phyloP scores from a whole-genome alignment of 2,329 filamentous ascomycete species.

The Aureobasidium leucospermi region DNA sequence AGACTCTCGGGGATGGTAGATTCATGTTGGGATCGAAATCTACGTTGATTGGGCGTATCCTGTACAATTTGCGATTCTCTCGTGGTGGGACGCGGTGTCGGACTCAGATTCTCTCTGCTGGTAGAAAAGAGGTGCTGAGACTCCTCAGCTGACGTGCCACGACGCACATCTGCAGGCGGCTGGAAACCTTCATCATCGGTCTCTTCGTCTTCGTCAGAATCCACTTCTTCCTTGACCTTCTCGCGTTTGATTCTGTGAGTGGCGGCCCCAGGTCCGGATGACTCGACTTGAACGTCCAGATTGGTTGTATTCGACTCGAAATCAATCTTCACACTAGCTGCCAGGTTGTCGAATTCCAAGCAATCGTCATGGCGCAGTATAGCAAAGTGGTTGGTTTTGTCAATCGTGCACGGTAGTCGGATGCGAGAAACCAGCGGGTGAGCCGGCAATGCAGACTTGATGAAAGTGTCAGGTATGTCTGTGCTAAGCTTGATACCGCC shows the following conservation, averaged over 20 bases:
- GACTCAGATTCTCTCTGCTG: constrained; percentile 7
- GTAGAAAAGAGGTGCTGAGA: constrained; percentile 8
- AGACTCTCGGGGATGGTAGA: constrained; percentile 3
- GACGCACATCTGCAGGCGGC: background rate
- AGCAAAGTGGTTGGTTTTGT: background rate
- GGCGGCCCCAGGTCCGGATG: background rate
- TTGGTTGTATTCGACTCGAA: background rate
- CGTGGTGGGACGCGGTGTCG: background rate
- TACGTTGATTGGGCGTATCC: background rate
- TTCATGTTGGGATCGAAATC: background rate
- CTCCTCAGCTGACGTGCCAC: background rate
- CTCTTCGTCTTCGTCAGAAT: constrained; percentile 5
- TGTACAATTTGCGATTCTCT: constrained; percentile 1
- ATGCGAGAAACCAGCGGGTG: background rate
- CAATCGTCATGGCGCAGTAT: background rate
- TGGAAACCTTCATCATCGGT: background rate
- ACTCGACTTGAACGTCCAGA: background rate
- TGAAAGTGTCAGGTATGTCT: background rate
- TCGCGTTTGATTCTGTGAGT: background rate
- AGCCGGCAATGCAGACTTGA: background rate
- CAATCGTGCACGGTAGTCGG: background rate
- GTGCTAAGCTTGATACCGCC: background rate
- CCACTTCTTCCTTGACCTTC: background rate
- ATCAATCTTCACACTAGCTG: background rate
- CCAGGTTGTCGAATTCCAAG: background rate